Evolutionary conservation across 192 early-diverging fungal genomes (phyloP).

Genomic region (Coemansia furcata): DNA sequence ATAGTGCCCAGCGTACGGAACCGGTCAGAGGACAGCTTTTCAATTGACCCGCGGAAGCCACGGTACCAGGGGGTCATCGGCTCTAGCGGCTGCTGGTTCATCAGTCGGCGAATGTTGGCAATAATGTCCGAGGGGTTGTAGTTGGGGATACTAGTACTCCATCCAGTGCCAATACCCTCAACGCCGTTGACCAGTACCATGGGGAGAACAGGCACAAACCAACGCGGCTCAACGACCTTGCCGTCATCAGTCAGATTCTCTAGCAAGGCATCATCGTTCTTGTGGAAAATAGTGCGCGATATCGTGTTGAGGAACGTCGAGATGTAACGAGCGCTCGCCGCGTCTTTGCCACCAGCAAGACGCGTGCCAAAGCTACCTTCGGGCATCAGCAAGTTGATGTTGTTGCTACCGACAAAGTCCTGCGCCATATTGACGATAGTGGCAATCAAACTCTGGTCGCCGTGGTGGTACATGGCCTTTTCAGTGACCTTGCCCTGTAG

Average conservation of each 20-base stretch:
- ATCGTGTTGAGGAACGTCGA: slow-evolving; percentile 73
- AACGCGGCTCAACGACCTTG: slow-evolving; percentile 89
- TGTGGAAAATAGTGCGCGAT: slow-evolving; percentile 73
- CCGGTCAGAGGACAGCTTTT: slow-evolving; percentile 53
- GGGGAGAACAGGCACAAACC: slow-evolving; percentile 91
- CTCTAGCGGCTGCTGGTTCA: slow-evolving; percentile 67
- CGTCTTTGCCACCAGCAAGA: slow-evolving; percentile 86
- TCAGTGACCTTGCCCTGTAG: slow-evolving; percentile 87
- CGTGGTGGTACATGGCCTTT: slow-evolving; percentile 92
- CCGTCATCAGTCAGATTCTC: slow-evolving; percentile 87
- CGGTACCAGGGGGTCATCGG: slow-evolving; percentile 94
- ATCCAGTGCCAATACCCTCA: slow-evolving; percentile 95
- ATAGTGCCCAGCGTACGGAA: slow-evolving; percentile 71
- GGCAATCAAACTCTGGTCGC: slow-evolving; percentile 75
- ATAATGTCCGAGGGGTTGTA: slow-evolving; percentile 89
- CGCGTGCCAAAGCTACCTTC: slow-evolving; percentile 92
- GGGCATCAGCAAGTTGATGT: slow-evolving; percentile 81
- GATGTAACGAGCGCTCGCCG: slow-evolving; percentile 97
- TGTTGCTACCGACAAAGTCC: slow-evolving; percentile 95
- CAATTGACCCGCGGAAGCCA: slow-evolving; percentile 83
- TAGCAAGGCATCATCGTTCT: slow-evolving; percentile 80
- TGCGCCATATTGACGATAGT: slow-evolving; percentile 94
- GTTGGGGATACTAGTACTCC: slow-evolving; percentile 80
- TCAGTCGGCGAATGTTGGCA: slow-evolving; percentile 74
- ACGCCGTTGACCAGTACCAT: slow-evolving; percentile 93